Percentiles rank a stretch among this genome's conserved stretches.
Conservation (phyloP, 495 filamentous ascomycete genomes). For the Aspergillus carlsbadensis region DNA sequence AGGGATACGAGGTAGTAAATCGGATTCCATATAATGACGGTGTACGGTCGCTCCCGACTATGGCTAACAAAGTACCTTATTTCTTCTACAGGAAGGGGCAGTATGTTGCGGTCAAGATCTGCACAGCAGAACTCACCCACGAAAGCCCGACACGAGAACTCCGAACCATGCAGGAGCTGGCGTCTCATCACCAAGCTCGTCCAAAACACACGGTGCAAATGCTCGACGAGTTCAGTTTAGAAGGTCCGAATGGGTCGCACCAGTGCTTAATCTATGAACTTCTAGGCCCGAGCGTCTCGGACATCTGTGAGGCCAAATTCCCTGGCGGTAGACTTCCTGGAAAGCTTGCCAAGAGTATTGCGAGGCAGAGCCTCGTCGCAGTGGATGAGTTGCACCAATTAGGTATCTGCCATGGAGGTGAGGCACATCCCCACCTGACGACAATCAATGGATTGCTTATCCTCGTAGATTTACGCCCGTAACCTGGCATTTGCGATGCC, state of each 20-base stretch:
- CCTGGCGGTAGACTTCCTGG: slow-evolving; percentile 18
- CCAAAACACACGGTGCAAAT: slow-evolving; percentile 30
- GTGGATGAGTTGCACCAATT: slow-evolving; percentile 42
- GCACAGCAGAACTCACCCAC: slow-evolving; percentile 3
- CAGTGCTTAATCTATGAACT: slow-evolving; percentile 47
- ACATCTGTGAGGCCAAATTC: slow-evolving; percentile 26
- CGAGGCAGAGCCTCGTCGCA: slow-evolving; percentile 40
- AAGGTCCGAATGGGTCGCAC: slow-evolving; percentile 47
- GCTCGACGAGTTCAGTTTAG: slow-evolving; percentile 38
- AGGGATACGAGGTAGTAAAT: slow-evolving; percentile 33
- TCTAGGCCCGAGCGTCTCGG: slow-evolving; percentile 39
- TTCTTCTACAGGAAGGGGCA: slow-evolving; percentile 17
- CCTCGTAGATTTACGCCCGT: slow-evolving; percentile 10
- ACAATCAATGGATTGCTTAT: slow-evolving; percentile 36
- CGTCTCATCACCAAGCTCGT: slow-evolving; percentile 18
- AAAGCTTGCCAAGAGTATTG: slow-evolving; percentile 39
- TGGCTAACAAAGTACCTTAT: slow-evolving; percentile 20
- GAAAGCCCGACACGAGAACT: slow-evolving; percentile 20
- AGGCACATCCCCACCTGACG: slow-evolving; percentile 21
- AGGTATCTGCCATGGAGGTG: slow-evolving; percentile 45
- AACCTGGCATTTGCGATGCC: slow-evolving; percentile 45
- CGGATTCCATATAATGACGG: no score
- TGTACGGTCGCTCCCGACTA: not conserved
- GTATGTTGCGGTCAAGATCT: slow-evolving; percentile 35
- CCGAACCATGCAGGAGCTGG: slow-evolving; percentile 22